Percentiles rank a stretch among this genome's conserved stretches.
Conservation (phyloP, 2,329 filamentous ascomycete genomes). For the Fusarium stilboides region DNA sequence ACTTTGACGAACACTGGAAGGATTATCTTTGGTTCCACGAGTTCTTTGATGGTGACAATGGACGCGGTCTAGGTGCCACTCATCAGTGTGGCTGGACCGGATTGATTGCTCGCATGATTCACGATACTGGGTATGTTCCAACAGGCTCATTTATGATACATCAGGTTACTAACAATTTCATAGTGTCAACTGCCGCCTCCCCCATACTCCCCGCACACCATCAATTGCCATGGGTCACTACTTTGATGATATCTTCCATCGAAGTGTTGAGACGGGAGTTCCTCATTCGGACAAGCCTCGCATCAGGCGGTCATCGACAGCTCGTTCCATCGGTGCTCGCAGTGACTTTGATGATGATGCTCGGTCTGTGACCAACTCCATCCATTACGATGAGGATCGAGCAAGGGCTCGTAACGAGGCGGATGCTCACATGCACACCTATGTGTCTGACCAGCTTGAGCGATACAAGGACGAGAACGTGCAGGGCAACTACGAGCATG, state of each 20-base stretch:
- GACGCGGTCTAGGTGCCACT: constrained; percentile 89
- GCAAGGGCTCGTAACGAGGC: constrained; percentile 67
- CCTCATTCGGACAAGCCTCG: constrained; percentile 62
- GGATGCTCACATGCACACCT: constrained; percentile 81
- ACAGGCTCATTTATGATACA: not conserved
- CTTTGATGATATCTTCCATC: constrained; percentile 88
- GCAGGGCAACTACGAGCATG: constrained; percentile 50
- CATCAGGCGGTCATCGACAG: constrained; percentile 84
- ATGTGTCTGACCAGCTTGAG: constrained; percentile 85
- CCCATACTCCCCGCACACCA: constrained; percentile 92
- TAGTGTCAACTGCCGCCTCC: constrained; percentile 89
- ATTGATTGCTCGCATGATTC: constrained; percentile 95
- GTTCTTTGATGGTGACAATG: constrained; percentile 95
- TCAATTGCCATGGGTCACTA: constrained; percentile 89
- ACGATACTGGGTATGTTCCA: constrained; percentile 88
- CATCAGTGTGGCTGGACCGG: constrained; percentile 99
- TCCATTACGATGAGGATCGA: constrained; percentile 60
- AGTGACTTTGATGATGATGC: constrained; percentile 78
- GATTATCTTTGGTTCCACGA: constrained; percentile 92
- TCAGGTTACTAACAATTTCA: constrained; percentile 57
- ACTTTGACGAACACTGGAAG: constrained; percentile 94
- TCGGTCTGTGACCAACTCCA: constrained; percentile 53
- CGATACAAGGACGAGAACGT: constrained; percentile 67
- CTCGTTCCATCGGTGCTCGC: constrained; percentile 85
- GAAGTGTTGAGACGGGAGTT: constrained; percentile 56